These are phyloP conservation scores for Pythium myriotylum DNA, from an alignment of 352 stramenopile genomes.

Conservation along the genomic window DNA sequence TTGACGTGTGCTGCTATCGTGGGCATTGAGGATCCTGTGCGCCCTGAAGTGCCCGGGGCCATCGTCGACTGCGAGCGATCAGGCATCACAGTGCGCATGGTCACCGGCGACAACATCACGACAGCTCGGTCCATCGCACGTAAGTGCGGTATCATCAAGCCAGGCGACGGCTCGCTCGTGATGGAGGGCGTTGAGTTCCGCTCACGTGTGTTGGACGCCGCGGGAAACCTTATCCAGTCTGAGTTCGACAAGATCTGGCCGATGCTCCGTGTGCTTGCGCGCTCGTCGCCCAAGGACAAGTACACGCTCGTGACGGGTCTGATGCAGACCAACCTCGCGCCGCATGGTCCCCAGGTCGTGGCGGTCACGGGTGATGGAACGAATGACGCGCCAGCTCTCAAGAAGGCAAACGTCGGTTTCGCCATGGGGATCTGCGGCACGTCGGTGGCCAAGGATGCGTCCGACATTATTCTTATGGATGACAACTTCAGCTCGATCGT, in stretches of 20 bases:
- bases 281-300: slow-evolving; percentile 96
- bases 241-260: slow-evolving; percentile 95
- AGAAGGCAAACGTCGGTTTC: slow-evolving; percentile 96
- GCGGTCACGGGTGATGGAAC: slow-evolving; percentile 97
- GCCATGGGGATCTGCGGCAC: slow-evolving; percentile 95
- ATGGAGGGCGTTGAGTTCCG: slow-evolving; percentile 77
- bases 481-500: slow-evolving; percentile 95
- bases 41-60: slow-evolving; percentile 92
- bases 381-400: slow-evolving; percentile 97
- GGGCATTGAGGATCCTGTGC: slow-evolving; percentile 94
- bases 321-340: slow-evolving; percentile 75
- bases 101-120: slow-evolving; percentile 98
- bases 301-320: slow-evolving; percentile 97
- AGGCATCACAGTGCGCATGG: slow-evolving; percentile 98
- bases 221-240: slow-evolving; percentile 72
- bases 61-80: slow-evolving; percentile 93
- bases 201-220: slow-evolving; percentile 55
- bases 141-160: slow-evolving; percentile 75
- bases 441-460: slow-evolving; percentile 90
- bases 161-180: slow-evolving; percentile 55
- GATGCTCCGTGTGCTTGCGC: slow-evolving; percentile 87
- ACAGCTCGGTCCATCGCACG: slow-evolving; percentile 86
- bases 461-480: slow-evolving; percentile 90
- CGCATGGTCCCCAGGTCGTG: slow-evolving; percentile 87
- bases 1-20: slow-evolving; percentile 91